Evolutionary conservation across 2,329 filamentous ascomycete species (phyloP), one percentile per base, ranked within the genome.

Genomic region (Colletotrichum limetticola): DNA sequence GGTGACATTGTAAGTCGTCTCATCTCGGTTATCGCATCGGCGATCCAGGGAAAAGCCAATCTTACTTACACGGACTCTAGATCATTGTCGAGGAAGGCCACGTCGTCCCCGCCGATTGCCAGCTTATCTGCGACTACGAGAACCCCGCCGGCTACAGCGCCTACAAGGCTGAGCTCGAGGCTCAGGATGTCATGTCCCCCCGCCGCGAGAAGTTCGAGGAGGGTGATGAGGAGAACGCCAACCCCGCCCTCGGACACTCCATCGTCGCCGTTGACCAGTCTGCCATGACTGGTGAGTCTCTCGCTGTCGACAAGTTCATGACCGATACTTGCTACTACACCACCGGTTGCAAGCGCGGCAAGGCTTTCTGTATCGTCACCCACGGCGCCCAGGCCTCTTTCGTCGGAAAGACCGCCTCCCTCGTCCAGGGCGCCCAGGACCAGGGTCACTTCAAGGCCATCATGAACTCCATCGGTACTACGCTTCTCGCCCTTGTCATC

Each of bases 371-470:
- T 79, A 87, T 95, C 75, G 88, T 91, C 79, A 89, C 89, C 72
- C 89, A 91, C 76, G 90, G 91, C 75, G 93, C 93, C 68, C 90
- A 88, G 80, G 88, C 90, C 84, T 94, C 92, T 72, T 95, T 94
- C 86, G 92, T 94, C 82, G 93, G 93, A 85, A 91, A 90, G 82
- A 94, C 92, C 77, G 93, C 93, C 74, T 89, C 90, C 77, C 88
- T 94, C 64, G 92, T 94, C 63, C 90, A 94, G 85, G 92, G 92
- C 76, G 92, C 93, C 76, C 88, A 93, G 84, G 93, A 94, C 82
- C 89, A 91, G 80, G 93, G 92, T 85, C 92, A 94, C 84, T 94
- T 94, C 90, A 94, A 95, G 87, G 92, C 92, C 76, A 93, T 94
- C 87, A 94, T 94, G 93, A 92, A 94, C 89, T 92, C 90, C 80